Conservation (phyloP, 1,139 yeast species). For the Saccharomyces hybrid region DNA sequence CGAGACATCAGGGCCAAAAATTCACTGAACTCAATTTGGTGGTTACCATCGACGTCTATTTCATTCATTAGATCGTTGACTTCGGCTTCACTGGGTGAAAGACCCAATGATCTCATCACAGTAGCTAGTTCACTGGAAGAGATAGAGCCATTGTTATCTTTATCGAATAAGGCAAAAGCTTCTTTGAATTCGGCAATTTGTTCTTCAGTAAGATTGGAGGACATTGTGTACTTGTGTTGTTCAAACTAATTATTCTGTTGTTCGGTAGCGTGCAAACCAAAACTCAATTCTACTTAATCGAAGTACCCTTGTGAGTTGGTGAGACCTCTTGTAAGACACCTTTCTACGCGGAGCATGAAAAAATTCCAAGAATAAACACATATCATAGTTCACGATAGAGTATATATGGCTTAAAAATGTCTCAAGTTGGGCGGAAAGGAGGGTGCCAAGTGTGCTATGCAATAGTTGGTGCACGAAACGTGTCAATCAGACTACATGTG, state of each 20-base stretch:
- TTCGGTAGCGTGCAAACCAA: not conserved
- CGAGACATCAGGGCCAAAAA: constrained; percentile 69
- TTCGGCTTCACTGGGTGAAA: constrained; percentile 93
- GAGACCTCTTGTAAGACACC: constrained; percentile 1
- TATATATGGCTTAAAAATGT: not conserved
- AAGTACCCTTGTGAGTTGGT: constrained; percentile 2
- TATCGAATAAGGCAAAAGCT: constrained; percentile 93
- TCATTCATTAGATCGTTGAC: constrained; percentile 94
- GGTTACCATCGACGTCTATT: constrained; percentile 92
- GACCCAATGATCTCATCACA: constrained; percentile 96
- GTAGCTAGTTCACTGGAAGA: constrained; percentile 95
- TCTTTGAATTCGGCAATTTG: constrained; percentile 96
- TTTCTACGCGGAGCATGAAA: not conserved
- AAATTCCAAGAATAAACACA: not conserved
- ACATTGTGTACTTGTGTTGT: constrained; percentile 13
- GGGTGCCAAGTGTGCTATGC: not conserved
- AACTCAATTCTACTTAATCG: constrained; percentile 16
- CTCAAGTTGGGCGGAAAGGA: not conserved
- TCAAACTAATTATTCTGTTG: not conserved
- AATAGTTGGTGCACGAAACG: too few species aligned
- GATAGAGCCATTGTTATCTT: constrained; percentile 93
- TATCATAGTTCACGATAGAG: not conserved
- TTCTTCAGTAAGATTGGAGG: constrained; percentile 87
- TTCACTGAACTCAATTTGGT: constrained; percentile 87
- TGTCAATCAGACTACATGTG: too few species aligned